Evolutionary conservation across 2,329 filamentous ascomycete genomes (phyloP).

Genomic region (Claviceps paspali): DNA sequence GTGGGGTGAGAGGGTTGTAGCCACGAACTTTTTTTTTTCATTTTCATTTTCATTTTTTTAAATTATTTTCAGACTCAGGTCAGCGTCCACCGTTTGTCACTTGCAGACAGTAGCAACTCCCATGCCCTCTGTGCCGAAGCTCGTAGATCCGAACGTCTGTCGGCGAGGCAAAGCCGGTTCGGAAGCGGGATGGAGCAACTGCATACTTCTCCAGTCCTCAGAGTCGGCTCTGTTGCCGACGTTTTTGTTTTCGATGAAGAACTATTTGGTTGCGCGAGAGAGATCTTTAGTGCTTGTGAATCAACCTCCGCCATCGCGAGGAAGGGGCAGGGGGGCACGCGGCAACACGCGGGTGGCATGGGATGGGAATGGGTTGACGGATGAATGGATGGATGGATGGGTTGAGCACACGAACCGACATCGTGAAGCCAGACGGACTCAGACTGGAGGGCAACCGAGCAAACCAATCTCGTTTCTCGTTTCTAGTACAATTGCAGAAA

Average conservation of each 20-base stretch:
- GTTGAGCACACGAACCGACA: slow-evolving; percentile 7
- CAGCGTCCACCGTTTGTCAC: background rate
- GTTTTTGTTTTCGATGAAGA: slow-evolving; percentile 65
- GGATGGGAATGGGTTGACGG: no score
- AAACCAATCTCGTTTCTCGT: no score
- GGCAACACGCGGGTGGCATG: no score
- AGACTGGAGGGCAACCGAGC: no score
- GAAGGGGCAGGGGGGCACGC: no score
- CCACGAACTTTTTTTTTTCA: slow-evolving; percentile 48
- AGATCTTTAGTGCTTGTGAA: no score
- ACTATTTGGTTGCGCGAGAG: no score
- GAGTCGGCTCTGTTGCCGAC: slow-evolving; percentile 59
- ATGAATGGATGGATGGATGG: background rate
- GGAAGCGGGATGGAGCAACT: background rate
- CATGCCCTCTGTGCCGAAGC: background rate
- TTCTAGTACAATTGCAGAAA: no score
- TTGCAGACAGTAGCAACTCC: background rate
- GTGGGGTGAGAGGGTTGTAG: slow-evolving; percentile 85
- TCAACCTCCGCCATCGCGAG: slow-evolving; percentile 10
- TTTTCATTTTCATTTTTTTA: no score
- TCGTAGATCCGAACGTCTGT: background rate
- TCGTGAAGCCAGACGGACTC: background rate
- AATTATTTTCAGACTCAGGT: no score
- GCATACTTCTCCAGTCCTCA: slow-evolving; percentile 71
- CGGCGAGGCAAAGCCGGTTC: no score